These are phyloP conservation scores for Melanopsichium pennsylvanicum DNA, from an alignment of 1,284 basidiomycete genomes.

Conservation along the genomic window DNA sequence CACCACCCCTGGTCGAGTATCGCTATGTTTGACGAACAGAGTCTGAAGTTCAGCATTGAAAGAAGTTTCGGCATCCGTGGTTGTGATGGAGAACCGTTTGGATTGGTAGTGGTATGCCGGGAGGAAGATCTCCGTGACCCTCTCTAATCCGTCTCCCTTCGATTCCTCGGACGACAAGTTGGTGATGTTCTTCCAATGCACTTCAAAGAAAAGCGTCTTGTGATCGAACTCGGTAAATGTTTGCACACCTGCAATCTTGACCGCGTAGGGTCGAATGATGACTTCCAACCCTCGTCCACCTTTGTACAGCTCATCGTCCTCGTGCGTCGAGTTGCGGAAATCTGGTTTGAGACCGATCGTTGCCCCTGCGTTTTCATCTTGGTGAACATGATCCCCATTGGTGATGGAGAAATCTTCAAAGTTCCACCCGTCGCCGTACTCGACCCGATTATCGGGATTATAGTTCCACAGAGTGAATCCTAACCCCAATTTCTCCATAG, in stretches of 20 bases:
- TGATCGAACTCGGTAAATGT: constrained; percentile 49
- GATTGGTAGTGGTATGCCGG: constrained; percentile 45
- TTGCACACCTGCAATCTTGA: constrained; percentile 64
- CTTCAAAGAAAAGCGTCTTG: constrained; percentile 44
- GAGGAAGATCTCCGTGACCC: constrained; percentile 53
- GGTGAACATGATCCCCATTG: constrained; percentile 74
- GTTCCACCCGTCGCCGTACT: constrained; percentile 88
- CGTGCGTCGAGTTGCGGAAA: constrained; percentile 61
- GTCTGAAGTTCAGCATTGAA: constrained; percentile 47
- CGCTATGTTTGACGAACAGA: constrained; percentile 41
- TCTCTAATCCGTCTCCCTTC: background rate
- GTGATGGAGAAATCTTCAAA: constrained; percentile 75
- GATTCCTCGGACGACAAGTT: constrained; percentile 12
- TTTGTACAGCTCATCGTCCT: constrained; percentile 73
- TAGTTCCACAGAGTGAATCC: constrained; percentile 82
- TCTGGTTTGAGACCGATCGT: constrained; percentile 49
- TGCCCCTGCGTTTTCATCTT: background rate
- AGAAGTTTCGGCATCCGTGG: constrained; percentile 26
- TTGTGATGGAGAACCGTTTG: constrained; percentile 28
- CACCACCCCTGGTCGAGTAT: constrained; percentile 19
- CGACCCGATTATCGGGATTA: constrained; percentile 84
- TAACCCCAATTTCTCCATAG: constrained; percentile 60
- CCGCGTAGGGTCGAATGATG: constrained; percentile 68
- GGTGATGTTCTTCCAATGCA: constrained; percentile 55
- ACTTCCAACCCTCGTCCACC: constrained; percentile 80